phyloP scores from a whole-genome alignment of 73 alveolate species.

The Uronychia setigera region DNA sequence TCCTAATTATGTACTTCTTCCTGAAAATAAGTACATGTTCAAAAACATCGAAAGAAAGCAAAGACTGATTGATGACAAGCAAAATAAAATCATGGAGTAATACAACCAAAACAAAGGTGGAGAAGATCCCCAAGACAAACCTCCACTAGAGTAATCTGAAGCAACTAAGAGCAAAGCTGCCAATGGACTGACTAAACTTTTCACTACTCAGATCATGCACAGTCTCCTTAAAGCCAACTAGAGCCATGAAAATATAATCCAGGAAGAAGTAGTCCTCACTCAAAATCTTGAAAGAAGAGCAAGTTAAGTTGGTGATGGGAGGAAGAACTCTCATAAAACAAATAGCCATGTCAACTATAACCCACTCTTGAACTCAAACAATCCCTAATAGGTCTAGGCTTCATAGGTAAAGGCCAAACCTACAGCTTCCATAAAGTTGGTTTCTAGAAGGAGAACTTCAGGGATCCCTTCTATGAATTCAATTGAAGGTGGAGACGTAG shows the following conservation, averaged over 20 bases:
- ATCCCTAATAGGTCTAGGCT: too few relatives aligned
- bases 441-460: not conserved
- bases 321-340: too few relatives aligned
- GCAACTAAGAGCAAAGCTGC: conserved; percentile 1
- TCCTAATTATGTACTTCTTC: conserved; percentile 85
- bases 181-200: conserved; percentile 6
- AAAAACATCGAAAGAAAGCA: conserved; percentile 85
- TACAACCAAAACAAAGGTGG: conserved; percentile 24
- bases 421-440: not conserved
- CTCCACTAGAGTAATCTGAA: not conserved
- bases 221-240: conserved; percentile 1
- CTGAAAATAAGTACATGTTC: conserved; percentile 82
- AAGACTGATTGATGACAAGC: conserved; percentile 75
- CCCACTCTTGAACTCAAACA: too few relatives aligned
- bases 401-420: too few relatives aligned
- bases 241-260: not conserved
- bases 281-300: not conserved
- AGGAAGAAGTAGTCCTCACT: not conserved
- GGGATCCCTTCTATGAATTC: not conserved
- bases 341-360: too few relatives aligned
- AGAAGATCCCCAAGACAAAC: not conserved
- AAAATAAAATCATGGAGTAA: conserved; percentile 41
- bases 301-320: too few relatives aligned
- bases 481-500: not conserved
- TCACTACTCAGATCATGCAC: conserved; percentile 28